Base-by-base conservation (phyloP, 192 early-diverging fungal species). In the Piromyces finnis region DNA sequence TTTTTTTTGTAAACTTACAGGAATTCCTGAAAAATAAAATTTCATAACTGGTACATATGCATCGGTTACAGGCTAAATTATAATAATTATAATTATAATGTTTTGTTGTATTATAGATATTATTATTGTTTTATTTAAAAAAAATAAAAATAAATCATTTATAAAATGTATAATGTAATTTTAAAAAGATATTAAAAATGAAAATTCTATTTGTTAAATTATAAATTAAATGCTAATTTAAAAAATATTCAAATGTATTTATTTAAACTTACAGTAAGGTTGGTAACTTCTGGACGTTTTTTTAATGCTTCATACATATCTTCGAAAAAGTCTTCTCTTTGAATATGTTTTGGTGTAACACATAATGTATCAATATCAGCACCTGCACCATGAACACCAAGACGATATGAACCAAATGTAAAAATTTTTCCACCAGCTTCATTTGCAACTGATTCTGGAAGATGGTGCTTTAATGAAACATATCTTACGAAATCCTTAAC, bases 301-400 rank as follows among this genome's bases (percentile, higher is more conserved):
- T 92, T 93, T 39, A 99, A 88, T 85, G 95, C 87, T 6, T 94
- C 94, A 32, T 91, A 87, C 95, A 99, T 96, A 29, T 90, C 89
- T 1, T 87, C 87, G 83, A 99, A 97, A 83, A 99, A 99, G 81
- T 98, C 94, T 32, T 97, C 95, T 35, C 96, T 87, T 81, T 89
- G 87, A 13, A 99, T 94, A 85, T 94, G 92, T 77, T 89, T 90
- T 12, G 98, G 98, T 37, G 93, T 94, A 16, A 99, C 96, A 82
- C 96, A 98, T 35, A 99, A 84, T 0, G 95, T 98, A 91, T 99
- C 98, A 78, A 99, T 96, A 95, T 99, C 98, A n/a, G 94, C 89
- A 26, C 93, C 95, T 81, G 92, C 87, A 28, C 93, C 94, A 85
- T 99, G 96, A 14, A 97, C 98, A 22, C 98, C 98, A 29, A 98